Evolutionary conservation across 169 alveolate species (phyloP), one percentile per base, ranked within the genome.

Genomic region (Perkinsus chesapeaki): DNA sequence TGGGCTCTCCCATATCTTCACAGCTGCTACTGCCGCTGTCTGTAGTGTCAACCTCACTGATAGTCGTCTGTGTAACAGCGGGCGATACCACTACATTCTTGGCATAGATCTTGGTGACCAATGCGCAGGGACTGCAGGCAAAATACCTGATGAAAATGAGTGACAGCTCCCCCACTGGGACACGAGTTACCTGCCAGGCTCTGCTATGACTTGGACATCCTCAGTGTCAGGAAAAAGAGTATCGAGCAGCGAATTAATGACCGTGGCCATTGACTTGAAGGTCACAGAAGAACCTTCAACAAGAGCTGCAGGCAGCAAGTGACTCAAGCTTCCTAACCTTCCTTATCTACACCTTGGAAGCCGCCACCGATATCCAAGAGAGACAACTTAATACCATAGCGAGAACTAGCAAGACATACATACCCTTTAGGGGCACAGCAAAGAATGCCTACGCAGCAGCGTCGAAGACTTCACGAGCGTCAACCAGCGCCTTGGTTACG

Each of bases 321-420:
- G 39, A 39, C 92, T 9, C 73, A 48, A 19, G 73, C 73, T 23
- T 19, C 16, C 23, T 16, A 48, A 82, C 43, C 92, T 36, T 82
- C 92, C 92, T 10, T 36, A 20, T 82, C 43, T 12, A 37, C 90
- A 39, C 90, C 91, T n/a, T 73, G 93, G 48, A 92, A 92, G 48
- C 93, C 93, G 19, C 94, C 94, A 0, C 94, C 94, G 34, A 93
- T 93, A 91, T 93, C 94, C 36, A 93, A 48, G 27, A 91, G 12
- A 5, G 37, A n/a, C 91, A 91, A 1, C 39, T 43, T 39, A 23
- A 91, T 31, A 43, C 93, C 94, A 31, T 60, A 60, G 23, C 82
- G 82, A 60, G 82, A 60, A 7, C 82, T 60, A 34, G 27, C 36
- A 23, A 7, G 82, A 16, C 31, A 60, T 9, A 43, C 60, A 16